Conservation (phyloP, 2,329 filamentous ascomycete genomes). For the Fusarium sp. region DNA sequence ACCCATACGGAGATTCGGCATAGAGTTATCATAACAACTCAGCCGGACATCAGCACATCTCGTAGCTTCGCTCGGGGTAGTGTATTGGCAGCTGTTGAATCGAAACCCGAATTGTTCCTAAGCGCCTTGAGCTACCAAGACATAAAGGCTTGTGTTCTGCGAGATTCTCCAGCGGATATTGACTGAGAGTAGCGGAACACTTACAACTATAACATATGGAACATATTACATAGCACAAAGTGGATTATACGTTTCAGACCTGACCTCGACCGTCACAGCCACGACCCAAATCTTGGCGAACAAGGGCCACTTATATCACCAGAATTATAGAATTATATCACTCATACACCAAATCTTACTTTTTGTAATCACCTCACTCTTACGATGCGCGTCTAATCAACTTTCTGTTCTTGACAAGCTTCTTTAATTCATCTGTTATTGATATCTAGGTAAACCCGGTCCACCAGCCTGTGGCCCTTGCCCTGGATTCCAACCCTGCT, state of each 20-base stretch:
- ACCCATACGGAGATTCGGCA: background rate
- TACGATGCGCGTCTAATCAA: background rate
- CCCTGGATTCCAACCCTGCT: slow-evolving; percentile 16
- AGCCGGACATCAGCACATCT: background rate
- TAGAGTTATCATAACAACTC: background rate
- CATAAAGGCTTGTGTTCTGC: no score
- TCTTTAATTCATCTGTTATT: slow-evolving; percentile 10
- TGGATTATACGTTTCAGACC: background rate
- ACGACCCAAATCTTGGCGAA: background rate
- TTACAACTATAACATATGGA: background rate
- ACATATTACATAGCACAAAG: background rate
- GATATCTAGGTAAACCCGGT: slow-evolving; percentile 20
- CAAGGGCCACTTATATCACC: background rate
- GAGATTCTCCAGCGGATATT: no score
- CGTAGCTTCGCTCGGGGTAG: no score
- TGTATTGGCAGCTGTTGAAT: no score
- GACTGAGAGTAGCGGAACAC: background rate
- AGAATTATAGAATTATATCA: background rate
- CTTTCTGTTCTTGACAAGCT: background rate
- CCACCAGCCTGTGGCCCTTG: slow-evolving; percentile 19
- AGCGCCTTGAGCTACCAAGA: no score
- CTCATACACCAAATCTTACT: no score
- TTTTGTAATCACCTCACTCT: background rate
- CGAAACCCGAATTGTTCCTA: no score
- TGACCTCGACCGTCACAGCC: background rate